Evolutionary conservation across 1,139 yeast species (phyloP).

Genomic region (Protomyces macrosporus): DNA sequence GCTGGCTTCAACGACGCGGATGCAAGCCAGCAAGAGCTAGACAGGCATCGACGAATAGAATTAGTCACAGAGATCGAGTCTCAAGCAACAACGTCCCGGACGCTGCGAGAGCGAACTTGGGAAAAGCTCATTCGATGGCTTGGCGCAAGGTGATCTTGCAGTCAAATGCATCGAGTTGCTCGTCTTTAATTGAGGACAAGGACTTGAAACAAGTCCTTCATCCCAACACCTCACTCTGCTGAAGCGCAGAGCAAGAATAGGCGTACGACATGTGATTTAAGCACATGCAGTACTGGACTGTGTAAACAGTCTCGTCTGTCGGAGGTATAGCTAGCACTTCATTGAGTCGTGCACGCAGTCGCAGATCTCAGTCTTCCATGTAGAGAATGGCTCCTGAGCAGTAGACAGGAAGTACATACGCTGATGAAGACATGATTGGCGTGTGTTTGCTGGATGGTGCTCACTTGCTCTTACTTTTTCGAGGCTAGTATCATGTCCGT

Average conservation of each 20-base stretch:
- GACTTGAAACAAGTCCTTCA: constrained; percentile 11
- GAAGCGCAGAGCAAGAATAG: not conserved
- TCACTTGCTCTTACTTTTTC: not conserved
- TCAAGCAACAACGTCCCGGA: constrained; percentile 20
- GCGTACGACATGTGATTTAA: too few species aligned
- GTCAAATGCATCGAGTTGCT: not conserved
- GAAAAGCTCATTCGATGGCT: not conserved
- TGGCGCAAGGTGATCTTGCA: not conserved
- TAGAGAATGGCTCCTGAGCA: too few species aligned
- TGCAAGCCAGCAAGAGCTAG: not conserved
- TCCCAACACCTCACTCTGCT: constrained; percentile 12
- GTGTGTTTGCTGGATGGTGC: not conserved
- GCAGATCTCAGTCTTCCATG: too few species aligned
- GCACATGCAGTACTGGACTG: too few species aligned
- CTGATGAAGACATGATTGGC: not conserved
- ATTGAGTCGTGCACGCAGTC: too few species aligned
- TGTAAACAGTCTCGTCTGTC: too few species aligned
- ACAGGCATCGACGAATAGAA: constrained; percentile 15
- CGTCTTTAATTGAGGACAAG: constrained; percentile 16
- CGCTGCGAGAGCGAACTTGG: not conserved
- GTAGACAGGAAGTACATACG: not conserved
- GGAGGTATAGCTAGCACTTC: too few species aligned
- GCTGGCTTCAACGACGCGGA: not conserved
- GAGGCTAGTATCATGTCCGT: too few species aligned
- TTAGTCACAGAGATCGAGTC: constrained; percentile 22